Percentiles rank a stretch among this genome's conserved stretches.
Conservation (phyloP, 1,139 yeast genomes). For the Geotrichum europaeum region DNA sequence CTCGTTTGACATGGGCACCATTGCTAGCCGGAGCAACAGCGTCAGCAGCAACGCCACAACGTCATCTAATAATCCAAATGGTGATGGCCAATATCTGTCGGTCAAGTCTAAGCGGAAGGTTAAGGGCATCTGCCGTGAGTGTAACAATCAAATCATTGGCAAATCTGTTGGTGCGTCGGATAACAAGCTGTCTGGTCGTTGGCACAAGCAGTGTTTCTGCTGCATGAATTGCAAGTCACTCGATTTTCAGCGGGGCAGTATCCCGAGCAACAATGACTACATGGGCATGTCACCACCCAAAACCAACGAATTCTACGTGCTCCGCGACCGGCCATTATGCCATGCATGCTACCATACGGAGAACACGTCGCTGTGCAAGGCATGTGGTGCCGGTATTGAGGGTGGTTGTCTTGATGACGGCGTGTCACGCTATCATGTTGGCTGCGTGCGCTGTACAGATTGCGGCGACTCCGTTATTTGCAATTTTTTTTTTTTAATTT, state of each 20-base stretch:
- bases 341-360: constrained; percentile 65
- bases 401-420: constrained; percentile 54
- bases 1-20: not conserved
- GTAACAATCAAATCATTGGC: constrained; percentile 46
- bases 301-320: constrained; percentile 65
- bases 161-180: constrained; percentile 72
- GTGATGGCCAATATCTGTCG: not conserved
- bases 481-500: no score
- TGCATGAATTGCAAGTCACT: constrained; percentile 56
- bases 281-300: constrained; percentile 34
- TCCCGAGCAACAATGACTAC: constrained; percentile 18
- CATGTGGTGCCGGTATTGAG: constrained; percentile 73
- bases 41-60: not conserved
- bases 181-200: constrained; percentile 80
- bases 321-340: constrained; percentile 76
- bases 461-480: constrained; percentile 27
- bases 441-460: constrained; percentile 32
- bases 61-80: not conserved
- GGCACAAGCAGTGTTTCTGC: constrained; percentile 84
- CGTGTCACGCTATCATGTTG: constrained; percentile 29
- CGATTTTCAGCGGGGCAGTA: constrained; percentile 18
- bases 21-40: not conserved
- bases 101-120: not conserved
- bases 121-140: constrained; percentile 36
- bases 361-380: constrained; percentile 68